Evolutionary conservation across 257 asterid species (phyloP), one percentile per base, ranked within the genome.

Genomic region (Marsdenia floribunda): DNA sequence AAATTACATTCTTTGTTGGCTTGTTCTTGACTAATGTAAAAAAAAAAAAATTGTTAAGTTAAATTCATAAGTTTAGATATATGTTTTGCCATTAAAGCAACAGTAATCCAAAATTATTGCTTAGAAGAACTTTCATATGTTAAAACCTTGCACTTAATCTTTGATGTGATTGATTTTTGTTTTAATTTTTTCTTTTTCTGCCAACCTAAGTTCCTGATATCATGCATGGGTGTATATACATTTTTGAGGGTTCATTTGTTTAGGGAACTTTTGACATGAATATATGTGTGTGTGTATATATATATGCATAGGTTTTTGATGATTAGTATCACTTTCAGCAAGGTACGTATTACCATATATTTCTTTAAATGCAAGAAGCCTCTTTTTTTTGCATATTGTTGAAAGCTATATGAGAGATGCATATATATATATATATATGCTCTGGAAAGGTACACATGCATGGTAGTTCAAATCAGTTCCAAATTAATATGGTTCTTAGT

Each of bases 351-450:
- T 68, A 9, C 53, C 70, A 64, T 64, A 58, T 35, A 60, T 76
- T 76, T 80, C 76, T 63, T 74, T 47, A 46, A 75, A 75, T 21
- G 42, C 66, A 67, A 76, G 72, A 52, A 68, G 68, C 50, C 7
- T 15, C 42, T 40, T 40, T 12, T 12, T 63, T 63, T 46, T 80
- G 69, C 63, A 50, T 53, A 19, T 19, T 68, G 33, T 44, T 73
- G 76, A 80, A 49, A 76, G 70, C 60, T 72, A 73, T 73, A 60
- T 73, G 42, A 49, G 33, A 77, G 58, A 61, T 61, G 50, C 69
- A 15, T 16, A 42, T 29, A 29, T 29, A 29, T 29, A 29, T 29
- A 29, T 29, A 29, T 42, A 42, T 42, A 44, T 44, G 49, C 49
- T 44, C 49, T 44, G 49, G 49, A 44, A 44, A 8, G 10, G 49